Base-by-base conservation (phyloP, 2,329 filamentous ascomycete species). In the Exophiala calicioides region DNA sequence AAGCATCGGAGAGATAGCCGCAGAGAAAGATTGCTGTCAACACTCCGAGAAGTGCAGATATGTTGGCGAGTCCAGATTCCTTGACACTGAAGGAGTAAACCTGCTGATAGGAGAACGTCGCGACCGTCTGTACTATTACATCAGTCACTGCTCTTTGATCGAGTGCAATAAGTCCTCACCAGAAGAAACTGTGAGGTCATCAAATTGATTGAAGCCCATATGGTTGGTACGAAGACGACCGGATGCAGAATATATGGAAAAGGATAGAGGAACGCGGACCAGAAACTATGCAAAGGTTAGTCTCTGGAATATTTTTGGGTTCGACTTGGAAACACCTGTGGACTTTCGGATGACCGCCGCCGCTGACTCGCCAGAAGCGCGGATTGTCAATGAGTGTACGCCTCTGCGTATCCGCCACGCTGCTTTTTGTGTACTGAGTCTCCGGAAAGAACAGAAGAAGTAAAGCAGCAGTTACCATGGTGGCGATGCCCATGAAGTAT, bases 221-320 rank as follows among this genome's bases (percentile, higher is more conserved):
- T 16, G 13, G 18, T 41, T 15, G 15, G 12, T 12, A 32, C 24
- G 23, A 36, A 12, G 10, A 44, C 41, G 4, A 44, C 15, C 6
- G 41, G 41, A 19, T 44, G 41, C 8, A 44, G 16, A 27, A 36
- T 12, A 9, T 44, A 44, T 5, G 41, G 41, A 27, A 44, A 44
- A 10, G 30, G 31, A 24, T 35, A 33, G n/a, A 44, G n/a, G 12
- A 44, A 26, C 8, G 40, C 40, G 10, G 40, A 33, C 10, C 16
- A 7, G 15, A 44, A 24, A 30, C 40, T 44, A 19, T 16, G 7
- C n/a, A n/a, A 16, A 8, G 19, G 15, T 19, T 27, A 34, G 29
- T 34, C 29, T 20, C 5, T 31, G 6, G 10, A 18, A 12, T 18
- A 8, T 7, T 8, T 18, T 6, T 7, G 15, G 5, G 1, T 26